Evolutionary conservation across 768 basidiomycete species (phyloP), one percentile per base, ranked within the genome.

Genomic region (Boletales sp.): DNA sequence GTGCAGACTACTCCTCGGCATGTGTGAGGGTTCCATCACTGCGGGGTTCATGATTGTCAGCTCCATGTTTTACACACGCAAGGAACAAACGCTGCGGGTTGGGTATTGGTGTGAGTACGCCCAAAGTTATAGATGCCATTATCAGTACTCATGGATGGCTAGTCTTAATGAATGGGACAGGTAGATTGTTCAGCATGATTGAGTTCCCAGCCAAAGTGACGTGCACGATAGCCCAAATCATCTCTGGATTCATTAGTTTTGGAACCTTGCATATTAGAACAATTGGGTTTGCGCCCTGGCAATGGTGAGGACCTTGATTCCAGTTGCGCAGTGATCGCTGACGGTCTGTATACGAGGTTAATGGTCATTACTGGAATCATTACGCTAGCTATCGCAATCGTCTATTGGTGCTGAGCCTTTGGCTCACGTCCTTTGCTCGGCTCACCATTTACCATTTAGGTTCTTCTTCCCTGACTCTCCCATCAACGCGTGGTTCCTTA

Each of bases 101-200:
- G 24, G 24, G 24, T 27, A 27, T 5, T 27, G 24, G 24, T 27
- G 24, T 27, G 24, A 27, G 24, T 27, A 5, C 24, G 7, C 24
- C 24, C 24, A 27, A 27, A 27, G 4, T 27, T 6, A 7, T 5
- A 27, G 6, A 27, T 27, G 24, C 7, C 5, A 27, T 35, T 8
- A 8, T 30, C 12, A 14, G 12, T 18, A 27, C 51, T 52, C 11
- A 50, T 18, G 24, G 12, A 17, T 15, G 0, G 12, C n/a, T 41
- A 85, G 86, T 86, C 60, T 68, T 88, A 46, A 87, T 87, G 86
- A 86, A 86, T 43, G 86, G 86, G 10, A 80, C 79, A 54, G 84
- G 85, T 80, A 43, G 32, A n/a, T 18, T 5, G 32, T 30, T 19
- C 2, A 38, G 4, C 24, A 36, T 24, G 19, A 14, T 14, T 27